Base-by-base conservation (phyloP, 345 rosid genomes). In the Adansonia digitata region DNA sequence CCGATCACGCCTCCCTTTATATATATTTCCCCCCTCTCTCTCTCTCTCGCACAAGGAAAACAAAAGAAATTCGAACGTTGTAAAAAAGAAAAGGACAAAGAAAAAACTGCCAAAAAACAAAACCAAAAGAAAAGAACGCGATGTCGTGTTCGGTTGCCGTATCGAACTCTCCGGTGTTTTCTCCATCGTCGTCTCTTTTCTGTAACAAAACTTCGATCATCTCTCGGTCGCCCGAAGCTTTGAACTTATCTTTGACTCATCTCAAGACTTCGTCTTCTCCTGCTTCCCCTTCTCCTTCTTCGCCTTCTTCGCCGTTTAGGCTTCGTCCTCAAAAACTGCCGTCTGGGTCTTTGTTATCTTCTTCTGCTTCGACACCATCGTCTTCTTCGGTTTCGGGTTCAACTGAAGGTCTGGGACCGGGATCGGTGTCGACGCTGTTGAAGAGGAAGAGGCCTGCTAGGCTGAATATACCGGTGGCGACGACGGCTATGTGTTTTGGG, bases 361-460 rank as follows among this genome's bases (percentile, higher is more conserved):
- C 75, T 0, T 42, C 76, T 55, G 7, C 45, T 1, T 22, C 24
- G 34, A 4, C 46, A 8, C 34, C 85, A 0, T 69, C 75, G 0
- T 42, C 69, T 59, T 13, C 57, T 1, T 24, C 40, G 35, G n/a
- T 35, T 27, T 26, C 74, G 7, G 27, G 62, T 27, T 11, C 84
- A 3, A 45, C 65, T 35, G 18, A 29, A 39, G 45, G 67, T 18
- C 5, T n/a, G 14, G 60, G 45, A 18, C 39, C 62, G 0, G 76
- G 46, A 11, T 7, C 82, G 3, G 26, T 86, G 46, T 71, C 84
- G 71, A 77, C 92, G 37, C 64, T 75, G 2, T 76, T 84, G 69
- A 93, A 91, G 89, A 87, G 98, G 85, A 93, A 93, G 80, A 76
- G 98, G 17, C 98, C 97, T 11, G 77, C 90, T 53, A 89, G 78